phyloP scores from a whole-genome alignment of 2,329 filamentous ascomycete species.

The Colletotrichum sp. region DNA sequence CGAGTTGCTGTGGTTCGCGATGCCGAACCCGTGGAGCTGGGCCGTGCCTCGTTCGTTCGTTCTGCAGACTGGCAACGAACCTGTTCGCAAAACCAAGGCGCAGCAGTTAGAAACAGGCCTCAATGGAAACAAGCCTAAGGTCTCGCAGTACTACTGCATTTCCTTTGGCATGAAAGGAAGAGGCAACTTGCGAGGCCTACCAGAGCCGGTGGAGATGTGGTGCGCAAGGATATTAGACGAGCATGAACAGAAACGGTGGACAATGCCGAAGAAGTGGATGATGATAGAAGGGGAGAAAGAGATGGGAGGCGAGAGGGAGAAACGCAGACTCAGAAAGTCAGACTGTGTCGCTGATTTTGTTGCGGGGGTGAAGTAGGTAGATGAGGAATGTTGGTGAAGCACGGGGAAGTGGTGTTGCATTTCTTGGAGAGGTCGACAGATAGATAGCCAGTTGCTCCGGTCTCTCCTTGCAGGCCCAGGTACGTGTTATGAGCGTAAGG shows the following conservation, averaged over 20 bases:
- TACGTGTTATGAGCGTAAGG: slow-evolving; percentile 11
- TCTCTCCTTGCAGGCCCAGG: slow-evolving; percentile 18
- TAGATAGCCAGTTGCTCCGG: not conserved
- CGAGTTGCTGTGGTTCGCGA: slow-evolving; percentile 13
- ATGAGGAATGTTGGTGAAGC: slow-evolving; percentile 20
- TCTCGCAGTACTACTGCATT: slow-evolving; percentile 4
- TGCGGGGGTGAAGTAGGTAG: slow-evolving; percentile 23
- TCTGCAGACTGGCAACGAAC: slow-evolving; percentile 10
- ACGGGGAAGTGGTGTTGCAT: slow-evolving; percentile 16
- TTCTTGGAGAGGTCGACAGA: slow-evolving; percentile 20
- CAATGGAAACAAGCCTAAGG: slow-evolving; percentile 2
- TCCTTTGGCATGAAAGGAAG: not conserved
- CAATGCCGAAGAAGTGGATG: not conserved
- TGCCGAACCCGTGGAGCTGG: slow-evolving; percentile 9
- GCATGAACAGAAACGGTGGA: not conserved
- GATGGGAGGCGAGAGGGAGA: slow-evolving; percentile 18
- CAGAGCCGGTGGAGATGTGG: not conserved
- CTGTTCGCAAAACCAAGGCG: slow-evolving; percentile 19
- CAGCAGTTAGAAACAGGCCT: slow-evolving; percentile 18
- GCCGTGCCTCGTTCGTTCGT: slow-evolving; percentile 18
- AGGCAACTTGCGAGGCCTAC: not conserved
- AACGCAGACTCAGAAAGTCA: slow-evolving; percentile 23
- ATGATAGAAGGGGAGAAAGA: slow-evolving; percentile 3
- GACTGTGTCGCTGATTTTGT: slow-evolving; percentile 26
- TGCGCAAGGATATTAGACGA: not conserved